Evolutionary conservation across 2,329 filamentous ascomycete species (phyloP), one percentile per base, ranked within the genome.

Genomic region (Amphichorda felina): DNA sequence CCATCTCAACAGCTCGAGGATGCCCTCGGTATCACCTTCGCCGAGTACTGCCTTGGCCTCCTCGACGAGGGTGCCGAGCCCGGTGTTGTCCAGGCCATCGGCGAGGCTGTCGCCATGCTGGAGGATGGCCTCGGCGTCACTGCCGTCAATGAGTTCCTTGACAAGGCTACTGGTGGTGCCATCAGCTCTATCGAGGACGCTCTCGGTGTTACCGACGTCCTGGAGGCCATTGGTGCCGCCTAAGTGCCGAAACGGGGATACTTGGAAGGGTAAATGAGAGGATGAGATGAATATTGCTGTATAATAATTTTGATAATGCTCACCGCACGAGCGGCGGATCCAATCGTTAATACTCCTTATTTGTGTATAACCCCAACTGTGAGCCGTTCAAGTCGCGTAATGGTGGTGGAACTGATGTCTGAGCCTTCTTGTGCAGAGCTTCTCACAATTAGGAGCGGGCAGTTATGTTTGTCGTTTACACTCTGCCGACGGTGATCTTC

Each of bases 401-500:
- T n/a, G n/a, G n/a, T n/a, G n/a, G n/a, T n/a, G n/a, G n/a, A n/a
- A n/a, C n/a, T n/a, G n/a, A n/a, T n/a, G n/a, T n/a, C n/a, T n/a
- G n/a, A n/a, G n/a, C n/a, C n/a, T n/a, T n/a, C n/a, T n/a, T n/a
- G n/a, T n/a, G n/a, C n/a, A n/a, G n/a, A n/a, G n/a, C n/a, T 24
- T 10, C 6, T 24, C 21, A 24, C 6, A 24, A 24, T 10, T 24
- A 24, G 21, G 21, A 24, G 21, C 6, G 6, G 21, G 6, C 21
- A 10, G 10, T 6, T 24, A 10, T 24, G 21, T 24, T 24, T 24
- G 6, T 24, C 10, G 10, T 24, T 17, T 18, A 31, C 4, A 18
- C 25, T 30, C 51, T 59, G 5, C 54, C 55, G 5, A 59, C 31
- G 17, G 44, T 52, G n/a, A 60, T 49, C 32, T 53, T 58, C 35